Percentiles rank a stretch among this genome's conserved stretches.
Evolutionary conservation across 1,284 basidiomycete genomes (phyloP).

Genomic region (Marasmius tenuissimus): DNA sequence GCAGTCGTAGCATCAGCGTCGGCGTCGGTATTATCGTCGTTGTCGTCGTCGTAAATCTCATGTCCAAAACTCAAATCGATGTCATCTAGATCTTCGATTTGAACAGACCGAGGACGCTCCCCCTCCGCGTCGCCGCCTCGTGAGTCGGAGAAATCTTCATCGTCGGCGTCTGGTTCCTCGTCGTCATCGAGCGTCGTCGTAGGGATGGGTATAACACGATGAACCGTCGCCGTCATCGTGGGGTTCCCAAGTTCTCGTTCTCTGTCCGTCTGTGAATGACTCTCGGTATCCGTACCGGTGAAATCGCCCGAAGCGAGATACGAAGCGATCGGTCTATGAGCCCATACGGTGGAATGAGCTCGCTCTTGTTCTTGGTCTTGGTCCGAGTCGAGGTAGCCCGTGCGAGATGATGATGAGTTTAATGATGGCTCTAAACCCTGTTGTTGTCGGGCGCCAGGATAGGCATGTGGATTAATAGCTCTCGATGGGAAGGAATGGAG

Average conservation of each 20-base stretch:
- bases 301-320: slow-evolving; percentile 43
- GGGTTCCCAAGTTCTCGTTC: background rate
- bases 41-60: slow-evolving; percentile 19
- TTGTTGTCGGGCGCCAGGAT: slow-evolving; percentile 27
- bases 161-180: slow-evolving; percentile 19
- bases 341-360: slow-evolving; percentile 65
- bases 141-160: slow-evolving; percentile 20
- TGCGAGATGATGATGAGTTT: slow-evolving; percentile 28
- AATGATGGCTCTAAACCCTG: background rate
- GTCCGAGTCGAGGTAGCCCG: slow-evolving; percentile 9
- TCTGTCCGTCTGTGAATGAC: slow-evolving; percentile 7
- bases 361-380: slow-evolving; percentile 32
- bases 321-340: slow-evolving; percentile 58
- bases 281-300: slow-evolving; percentile 13
- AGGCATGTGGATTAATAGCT: slow-evolving; percentile 22
- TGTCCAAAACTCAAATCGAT: slow-evolving; percentile 10
- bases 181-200: slow-evolving; percentile 14
- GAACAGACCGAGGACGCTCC: slow-evolving; percentile 8
- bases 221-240: background rate
- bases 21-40: slow-evolving; percentile 11
- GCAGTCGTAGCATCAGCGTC: slow-evolving; percentile 4
- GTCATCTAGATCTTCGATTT: slow-evolving; percentile 14
- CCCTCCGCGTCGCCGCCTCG: background rate
- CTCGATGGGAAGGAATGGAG: slow-evolving; percentile 41
- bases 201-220: background rate